phyloP scores from a whole-genome alignment of 345 rosid genomes.

The Brassica nigra region DNA sequence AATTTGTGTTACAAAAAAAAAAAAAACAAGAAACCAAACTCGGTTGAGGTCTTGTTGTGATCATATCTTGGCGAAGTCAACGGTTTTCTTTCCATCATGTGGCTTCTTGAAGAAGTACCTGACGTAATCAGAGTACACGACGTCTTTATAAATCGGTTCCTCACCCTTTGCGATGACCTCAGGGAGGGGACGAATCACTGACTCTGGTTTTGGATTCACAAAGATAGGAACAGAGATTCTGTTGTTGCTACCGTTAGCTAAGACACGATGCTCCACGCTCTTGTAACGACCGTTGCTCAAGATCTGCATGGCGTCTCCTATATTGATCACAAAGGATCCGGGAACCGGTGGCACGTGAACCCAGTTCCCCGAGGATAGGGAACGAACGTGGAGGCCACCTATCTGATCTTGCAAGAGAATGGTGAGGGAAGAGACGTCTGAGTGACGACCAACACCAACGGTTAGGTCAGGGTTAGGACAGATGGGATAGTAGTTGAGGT shows the following conservation, averaged over 20 bases:
- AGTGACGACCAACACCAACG: conserved; percentile 48
- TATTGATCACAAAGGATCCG: conserved; percentile 43
- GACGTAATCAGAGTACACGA: conserved; percentile 44
- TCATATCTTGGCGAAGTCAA: conserved; percentile 41
- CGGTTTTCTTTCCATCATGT: conserved; percentile 46
- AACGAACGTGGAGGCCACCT: conserved; percentile 53
- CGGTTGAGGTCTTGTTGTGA: not conserved
- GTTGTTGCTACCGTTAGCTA: conserved; percentile 38
- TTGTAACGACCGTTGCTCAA: conserved; percentile 43
- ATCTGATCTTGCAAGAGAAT: conserved; percentile 48
- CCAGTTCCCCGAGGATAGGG: conserved; percentile 38
- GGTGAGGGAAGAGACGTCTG: conserved; percentile 47
- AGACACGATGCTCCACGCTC: conserved; percentile 47
- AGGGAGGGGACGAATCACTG: conserved; percentile 42
- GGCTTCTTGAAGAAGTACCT: conserved; percentile 45
- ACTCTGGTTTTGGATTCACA: conserved; percentile 41
- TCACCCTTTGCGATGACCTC: conserved; percentile 38
- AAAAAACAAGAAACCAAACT: not conserved
- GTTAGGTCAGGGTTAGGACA: conserved; percentile 54
- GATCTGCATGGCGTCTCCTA: conserved; percentile 48
- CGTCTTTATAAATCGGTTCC: conserved; percentile 37
- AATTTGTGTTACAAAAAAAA: no score
- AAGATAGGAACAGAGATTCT: conserved; percentile 47
- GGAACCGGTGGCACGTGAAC: conserved; percentile 44
- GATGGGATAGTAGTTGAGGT: conserved; percentile 49